phyloP scores from a whole-genome alignment of 352 stramenopile species.

The Ophiocytium majus region DNA sequence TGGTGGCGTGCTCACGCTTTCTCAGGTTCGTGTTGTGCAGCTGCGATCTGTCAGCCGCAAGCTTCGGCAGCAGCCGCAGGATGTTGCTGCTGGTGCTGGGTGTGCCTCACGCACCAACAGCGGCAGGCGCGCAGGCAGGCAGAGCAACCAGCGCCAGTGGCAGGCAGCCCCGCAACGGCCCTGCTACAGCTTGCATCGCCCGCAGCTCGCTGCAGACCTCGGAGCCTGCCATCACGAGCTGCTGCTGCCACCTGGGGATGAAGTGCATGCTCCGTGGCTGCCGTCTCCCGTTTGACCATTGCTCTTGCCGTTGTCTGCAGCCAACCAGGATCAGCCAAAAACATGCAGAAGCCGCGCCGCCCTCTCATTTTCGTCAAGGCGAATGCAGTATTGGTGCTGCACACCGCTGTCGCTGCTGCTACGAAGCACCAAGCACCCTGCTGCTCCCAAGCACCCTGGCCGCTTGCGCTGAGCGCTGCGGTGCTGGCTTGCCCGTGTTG shows the following conservation, averaged over 20 bases:
- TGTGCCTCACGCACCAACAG: not conserved
- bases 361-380: not conserved
- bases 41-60: not conserved
- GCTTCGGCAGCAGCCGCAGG: not conserved
- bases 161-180: not conserved
- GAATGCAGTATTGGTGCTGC: no score
- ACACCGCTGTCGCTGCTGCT: no score
- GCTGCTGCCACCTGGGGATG: no score
- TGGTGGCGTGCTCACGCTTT: slow-evolving; percentile 39
- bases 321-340: not conserved
- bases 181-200: not conserved
- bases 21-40: not conserved
- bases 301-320: no score
- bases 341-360: not conserved
- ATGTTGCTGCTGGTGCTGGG: not conserved
- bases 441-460: not conserved
- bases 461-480: not conserved
- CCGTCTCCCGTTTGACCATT: no score
- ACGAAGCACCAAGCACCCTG: no score
- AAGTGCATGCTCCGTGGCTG: no score
- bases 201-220: no score
- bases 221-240: no score
- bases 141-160: not conserved
- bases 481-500: not conserved
- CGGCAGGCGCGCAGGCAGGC: no score